Evolutionary conservation across 1,284 basidiomycete species (phyloP).

Genomic region (Mycosarcoma mackinlayi): DNA sequence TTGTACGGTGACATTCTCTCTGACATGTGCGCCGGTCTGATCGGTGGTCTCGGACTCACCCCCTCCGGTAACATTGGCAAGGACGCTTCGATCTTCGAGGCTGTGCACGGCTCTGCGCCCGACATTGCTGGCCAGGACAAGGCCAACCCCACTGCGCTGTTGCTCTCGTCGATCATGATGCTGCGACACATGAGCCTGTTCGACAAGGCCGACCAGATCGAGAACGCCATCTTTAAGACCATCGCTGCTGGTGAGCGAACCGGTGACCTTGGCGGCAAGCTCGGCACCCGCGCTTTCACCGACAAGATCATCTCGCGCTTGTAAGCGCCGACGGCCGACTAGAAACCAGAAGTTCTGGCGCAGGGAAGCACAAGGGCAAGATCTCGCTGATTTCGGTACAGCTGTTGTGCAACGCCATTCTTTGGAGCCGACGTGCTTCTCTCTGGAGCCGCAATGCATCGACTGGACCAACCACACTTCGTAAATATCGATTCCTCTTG

Average conservation of each 20-base stretch:
- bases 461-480: slow-evolving; percentile 4
- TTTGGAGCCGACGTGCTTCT: background rate
- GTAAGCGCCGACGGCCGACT: slow-evolving; percentile 5
- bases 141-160: slow-evolving; percentile 96
- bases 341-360: background rate
- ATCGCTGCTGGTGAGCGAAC: slow-evolving; percentile 64
- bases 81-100: slow-evolving; percentile 99
- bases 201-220: slow-evolving; percentile 87
- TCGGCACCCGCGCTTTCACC: slow-evolving; percentile 66
- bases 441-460: background rate
- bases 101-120: slow-evolving; percentile 83
- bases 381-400: too few relatives aligned
- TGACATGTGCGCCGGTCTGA: slow-evolving; percentile 98
- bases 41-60: slow-evolving; percentile 96
- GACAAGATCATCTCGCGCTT: slow-evolving; percentile 58
- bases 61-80: slow-evolving; percentile 97
- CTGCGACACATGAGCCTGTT: slow-evolving; percentile 91
- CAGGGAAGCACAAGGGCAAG: too few relatives aligned
- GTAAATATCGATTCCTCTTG: slow-evolving; percentile 25
- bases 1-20: slow-evolving; percentile 97
- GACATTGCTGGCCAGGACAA: slow-evolving; percentile 78
- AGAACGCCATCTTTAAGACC: slow-evolving; percentile 76
- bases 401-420: background rate
- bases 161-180: slow-evolving; percentile 93
- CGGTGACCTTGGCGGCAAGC: slow-evolving; percentile 63